phyloP scores from a whole-genome alignment of 768 basidiomycete genomes.

The Amanita fuliginea region DNA sequence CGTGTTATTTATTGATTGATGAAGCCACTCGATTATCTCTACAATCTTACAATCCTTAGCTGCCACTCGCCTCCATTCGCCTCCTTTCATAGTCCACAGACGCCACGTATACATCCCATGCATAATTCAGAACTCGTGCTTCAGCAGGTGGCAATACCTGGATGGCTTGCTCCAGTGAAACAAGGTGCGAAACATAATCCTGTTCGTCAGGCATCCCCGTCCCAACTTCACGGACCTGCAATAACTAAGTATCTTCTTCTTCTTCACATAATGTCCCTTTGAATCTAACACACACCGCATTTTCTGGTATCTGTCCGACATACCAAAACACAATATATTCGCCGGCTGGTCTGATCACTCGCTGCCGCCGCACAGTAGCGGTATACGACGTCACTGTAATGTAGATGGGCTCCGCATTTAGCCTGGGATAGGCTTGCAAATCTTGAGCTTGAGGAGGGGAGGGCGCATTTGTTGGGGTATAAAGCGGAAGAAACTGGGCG shows the following conservation, averaged over 20 bases:
- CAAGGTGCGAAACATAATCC: constrained; percentile 31
- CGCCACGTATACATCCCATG: constrained; percentile 22
- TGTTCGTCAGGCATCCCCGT: constrained; percentile 53
- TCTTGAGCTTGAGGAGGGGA: constrained; percentile 18
- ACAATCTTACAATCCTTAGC: too few species aligned
- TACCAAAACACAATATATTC: constrained; percentile 50
- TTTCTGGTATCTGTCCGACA: constrained; percentile 37
- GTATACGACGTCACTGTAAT: constrained; percentile 22
- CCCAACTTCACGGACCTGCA: constrained; percentile 31
- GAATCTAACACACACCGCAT: constrained; percentile 31
- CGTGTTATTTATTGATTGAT: constrained; percentile 22
- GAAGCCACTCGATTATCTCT: neutral
- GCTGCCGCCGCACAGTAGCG: constrained; percentile 5
- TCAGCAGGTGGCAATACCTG: constrained; percentile 19
- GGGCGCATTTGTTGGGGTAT: constrained; percentile 30
- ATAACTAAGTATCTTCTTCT: neutral
- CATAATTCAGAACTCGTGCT: constrained; percentile 23
- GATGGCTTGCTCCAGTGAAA: constrained; percentile 34
- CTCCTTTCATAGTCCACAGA: constrained; percentile 2
- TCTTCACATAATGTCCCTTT: neutral
- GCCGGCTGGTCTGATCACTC: constrained; percentile 18
- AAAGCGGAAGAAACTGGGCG: constrained; percentile 34
- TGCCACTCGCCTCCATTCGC: neutral
- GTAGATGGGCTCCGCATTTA: constrained; percentile 35
- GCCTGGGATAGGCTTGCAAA: constrained; percentile 2